Evolutionary conservation across 129 eudicot species (phyloP).

Genomic region (Helianthus annuus): HanXRQr2.0-SUNRISE NC_035435.2:155532440-155532939

Average conservation of each 20-base stretch:
- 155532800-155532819: conserved; percentile 17
- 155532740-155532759: conserved; percentile 91
- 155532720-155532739: conserved; percentile 90
- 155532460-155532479: conserved; percentile 57
- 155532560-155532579: conserved; percentile 59
- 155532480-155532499: conserved; percentile 78
- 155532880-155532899: conserved; percentile 49
- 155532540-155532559: conserved; percentile 43
- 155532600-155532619: conserved; percentile 79
- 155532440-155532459: conserved; percentile 50
- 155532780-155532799: neutral
- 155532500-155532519: conserved; percentile 71
- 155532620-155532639: conserved; percentile 81
- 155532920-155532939: conserved; percentile 74
- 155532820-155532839: conserved; percentile 26
- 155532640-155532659: conserved; percentile 77
- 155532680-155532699: conserved; percentile 39
- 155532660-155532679: conserved; percentile 33
- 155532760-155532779: conserved; percentile 1
- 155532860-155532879: conserved; percentile 77
- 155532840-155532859: conserved; percentile 81
- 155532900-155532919: conserved; percentile 47
- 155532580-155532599: conserved; percentile 86
- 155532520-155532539: conserved; percentile 19
- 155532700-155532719: conserved; percentile 73